A percentile compares a stretch with the other conserved stretches of the same genome.
These are phyloP conservation scores for Vanderwaltozyma verrucispora DNA, from an alignment of 805 yeast species.

Conservation along the genomic window DNA sequence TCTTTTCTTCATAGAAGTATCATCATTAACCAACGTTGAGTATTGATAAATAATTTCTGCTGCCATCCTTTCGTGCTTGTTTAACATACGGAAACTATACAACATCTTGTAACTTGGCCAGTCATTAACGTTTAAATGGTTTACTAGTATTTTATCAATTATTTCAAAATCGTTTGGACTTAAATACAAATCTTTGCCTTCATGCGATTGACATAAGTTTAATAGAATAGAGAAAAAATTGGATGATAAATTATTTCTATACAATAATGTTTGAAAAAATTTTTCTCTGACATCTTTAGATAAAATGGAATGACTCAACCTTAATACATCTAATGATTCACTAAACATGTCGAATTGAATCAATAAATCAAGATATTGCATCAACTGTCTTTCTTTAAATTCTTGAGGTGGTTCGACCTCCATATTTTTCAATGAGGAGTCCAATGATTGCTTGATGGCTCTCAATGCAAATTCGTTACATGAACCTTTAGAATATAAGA, in stretches of 20 bases:
- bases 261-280: conserved; percentile 14
- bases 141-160: conserved; percentile 15
- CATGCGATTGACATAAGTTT: conserved; percentile 7
- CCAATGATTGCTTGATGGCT: conserved; percentile 22
- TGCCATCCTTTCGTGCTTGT: conserved; percentile 22
- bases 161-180: conserved; percentile 17
- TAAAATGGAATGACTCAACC: conserved; percentile 19
- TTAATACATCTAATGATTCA: conserved; percentile 25
- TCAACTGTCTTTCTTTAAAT: conserved; percentile 15
- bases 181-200: conserved; percentile 8
- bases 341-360: conserved; percentile 17
- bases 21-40: conserved; percentile 5
- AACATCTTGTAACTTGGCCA: conserved; percentile 20
- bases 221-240: conserved; percentile 19
- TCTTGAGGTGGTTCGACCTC: conserved; percentile 13
- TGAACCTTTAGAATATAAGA: conserved; percentile 15
- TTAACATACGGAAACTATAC: conserved; percentile 22
- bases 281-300: conserved; percentile 11
- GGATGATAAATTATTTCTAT: conserved; percentile 7
- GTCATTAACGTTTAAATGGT: conserved; percentile 7
- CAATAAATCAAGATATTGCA: conserved; percentile 20
- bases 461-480: conserved; percentile 16
- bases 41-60: conserved; percentile 22
- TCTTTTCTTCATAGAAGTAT: conserved; percentile 8
- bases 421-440: conserved; percentile 9